phyloP scores from a whole-genome alignment of 345 rosid species.

The Laguncularia racemosa region DNA sequence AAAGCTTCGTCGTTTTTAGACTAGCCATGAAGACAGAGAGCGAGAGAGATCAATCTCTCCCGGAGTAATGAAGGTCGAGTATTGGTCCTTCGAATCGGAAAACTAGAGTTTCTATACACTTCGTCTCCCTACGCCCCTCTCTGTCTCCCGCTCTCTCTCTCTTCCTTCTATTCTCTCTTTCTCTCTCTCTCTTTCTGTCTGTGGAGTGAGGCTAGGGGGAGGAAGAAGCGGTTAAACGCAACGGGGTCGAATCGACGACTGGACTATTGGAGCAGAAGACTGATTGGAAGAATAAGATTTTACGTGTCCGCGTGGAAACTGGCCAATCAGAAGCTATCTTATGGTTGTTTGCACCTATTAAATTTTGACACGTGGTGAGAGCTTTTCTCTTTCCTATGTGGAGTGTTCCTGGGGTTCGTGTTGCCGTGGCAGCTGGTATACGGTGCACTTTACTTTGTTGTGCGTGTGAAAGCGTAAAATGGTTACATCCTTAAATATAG shows the following conservation, averaged over 20 bases:
- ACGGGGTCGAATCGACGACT: conserved; percentile 2
- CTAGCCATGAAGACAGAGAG: conserved; percentile 23
- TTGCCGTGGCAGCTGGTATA: too few relatives aligned
- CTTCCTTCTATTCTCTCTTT: too few relatives aligned
- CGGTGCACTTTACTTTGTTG: too few relatives aligned
- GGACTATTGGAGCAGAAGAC: background rate
- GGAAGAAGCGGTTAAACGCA: background rate
- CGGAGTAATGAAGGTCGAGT: background rate
- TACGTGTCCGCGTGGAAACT: conserved; percentile 12
- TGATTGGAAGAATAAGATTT: background rate
- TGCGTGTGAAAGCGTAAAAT: too few relatives aligned
- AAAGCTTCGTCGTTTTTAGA: conserved; percentile 14
- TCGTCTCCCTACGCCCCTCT: too few relatives aligned
- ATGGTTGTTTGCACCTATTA: conserved; percentile 1
- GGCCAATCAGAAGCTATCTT: conserved; percentile 13
- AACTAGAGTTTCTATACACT: background rate
- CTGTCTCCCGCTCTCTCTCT: too few relatives aligned
- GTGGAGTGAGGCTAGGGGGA: background rate
- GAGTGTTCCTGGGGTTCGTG: too few relatives aligned
- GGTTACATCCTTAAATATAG: too few relatives aligned
- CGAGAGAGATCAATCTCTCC: conserved; percentile 17
- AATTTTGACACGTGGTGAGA: conserved; percentile 3
- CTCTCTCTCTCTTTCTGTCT: too few relatives aligned
- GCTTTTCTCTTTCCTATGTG: too few relatives aligned
- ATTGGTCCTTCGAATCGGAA: background rate